A percentile compares a stretch with the other conserved stretches of the same genome.
These are phyloP conservation scores for Syzygium jambos DNA, from an alignment of 345 rosid species.

Conservation along the genomic window DNA sequence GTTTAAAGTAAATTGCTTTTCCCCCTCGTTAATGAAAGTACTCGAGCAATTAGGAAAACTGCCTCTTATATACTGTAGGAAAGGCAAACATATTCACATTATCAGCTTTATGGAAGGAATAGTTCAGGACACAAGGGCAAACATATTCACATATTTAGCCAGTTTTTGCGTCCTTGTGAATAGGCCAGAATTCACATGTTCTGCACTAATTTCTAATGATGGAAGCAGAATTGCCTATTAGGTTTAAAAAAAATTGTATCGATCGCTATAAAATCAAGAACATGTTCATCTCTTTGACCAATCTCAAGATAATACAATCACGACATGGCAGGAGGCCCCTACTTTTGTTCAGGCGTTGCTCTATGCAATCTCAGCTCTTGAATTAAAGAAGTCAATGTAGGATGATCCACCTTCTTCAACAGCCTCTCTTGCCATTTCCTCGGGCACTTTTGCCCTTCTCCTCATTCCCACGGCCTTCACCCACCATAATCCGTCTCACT, in stretches of 20 bases:
- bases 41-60: background rate
- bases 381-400: background rate
- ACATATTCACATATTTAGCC: background rate
- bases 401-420: slow-evolving; percentile 26
- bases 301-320: background rate
- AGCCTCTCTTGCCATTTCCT: slow-evolving; percentile 12
- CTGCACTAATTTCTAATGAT: no score
- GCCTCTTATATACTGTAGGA: background rate
- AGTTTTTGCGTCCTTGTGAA: background rate
- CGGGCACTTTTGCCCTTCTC: background rate
- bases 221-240: no score
- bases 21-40: background rate
- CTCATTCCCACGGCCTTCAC: slow-evolving; percentile 4
- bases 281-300: background rate
- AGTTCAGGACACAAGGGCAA: no score
- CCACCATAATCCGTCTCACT: slow-evolving; percentile 5
- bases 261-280: background rate
- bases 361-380: background rate
- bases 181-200: background rate
- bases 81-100: background rate
- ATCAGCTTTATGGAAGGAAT: background rate
- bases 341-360: background rate
- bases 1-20: background rate
- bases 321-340: background rate
- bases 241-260: no score